Evolutionary conservation across 2,329 filamentous ascomycete genomes (phyloP).

Genomic region (Cyphellophora attinorum): DNA sequence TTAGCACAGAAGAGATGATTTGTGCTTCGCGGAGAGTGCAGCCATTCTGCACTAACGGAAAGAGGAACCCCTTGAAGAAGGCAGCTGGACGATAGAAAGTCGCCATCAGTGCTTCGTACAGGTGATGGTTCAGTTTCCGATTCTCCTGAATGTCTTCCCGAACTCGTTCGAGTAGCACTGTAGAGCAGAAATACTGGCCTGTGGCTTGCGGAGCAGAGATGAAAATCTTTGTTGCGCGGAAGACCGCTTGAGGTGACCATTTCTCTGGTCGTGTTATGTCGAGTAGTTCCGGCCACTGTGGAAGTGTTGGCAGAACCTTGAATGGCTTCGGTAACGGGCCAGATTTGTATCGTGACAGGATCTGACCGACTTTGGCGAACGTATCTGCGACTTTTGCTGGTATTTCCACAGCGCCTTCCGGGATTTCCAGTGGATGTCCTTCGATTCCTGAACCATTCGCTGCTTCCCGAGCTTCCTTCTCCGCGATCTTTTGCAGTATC

Average conservation of each 20-base stretch:
- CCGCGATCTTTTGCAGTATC: constrained; percentile 88
- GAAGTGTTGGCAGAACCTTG: constrained; percentile 88
- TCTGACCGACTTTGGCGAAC: constrained; percentile 60
- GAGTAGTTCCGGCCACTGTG: constrained; percentile 83
- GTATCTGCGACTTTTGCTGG: constrained; percentile 89
- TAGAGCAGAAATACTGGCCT: constrained; percentile 76
- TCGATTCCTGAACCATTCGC: constrained; percentile 35
- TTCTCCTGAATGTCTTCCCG: constrained; percentile 88
- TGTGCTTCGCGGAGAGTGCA: constrained; percentile 87
- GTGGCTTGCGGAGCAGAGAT: constrained; percentile 71
- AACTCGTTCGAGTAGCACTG: constrained; percentile 80
- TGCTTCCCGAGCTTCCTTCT: constrained; percentile 62
- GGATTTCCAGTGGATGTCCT: constrained; percentile 22
- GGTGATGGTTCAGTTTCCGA: constrained; percentile 89
- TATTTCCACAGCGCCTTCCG: constrained; percentile 75
- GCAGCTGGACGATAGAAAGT: constrained; percentile 85
- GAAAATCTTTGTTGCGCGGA: constrained; percentile 86
- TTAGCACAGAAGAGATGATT: constrained; percentile 79
- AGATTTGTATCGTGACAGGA: constrained; percentile 86
- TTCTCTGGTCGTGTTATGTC: constrained; percentile 70
- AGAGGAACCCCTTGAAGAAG: constrained; percentile 94
- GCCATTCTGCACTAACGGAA: constrained; percentile 74
- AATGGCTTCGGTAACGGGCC: constrained; percentile 97
- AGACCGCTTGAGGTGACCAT: constrained; percentile 72
- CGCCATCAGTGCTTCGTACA: constrained; percentile 92